A percentile compares a stretch with the other conserved stretches of the same genome.
Conservation (phyloP, 2,329 filamentous ascomycete genomes). For the Penicillium rolfsii region DNA sequence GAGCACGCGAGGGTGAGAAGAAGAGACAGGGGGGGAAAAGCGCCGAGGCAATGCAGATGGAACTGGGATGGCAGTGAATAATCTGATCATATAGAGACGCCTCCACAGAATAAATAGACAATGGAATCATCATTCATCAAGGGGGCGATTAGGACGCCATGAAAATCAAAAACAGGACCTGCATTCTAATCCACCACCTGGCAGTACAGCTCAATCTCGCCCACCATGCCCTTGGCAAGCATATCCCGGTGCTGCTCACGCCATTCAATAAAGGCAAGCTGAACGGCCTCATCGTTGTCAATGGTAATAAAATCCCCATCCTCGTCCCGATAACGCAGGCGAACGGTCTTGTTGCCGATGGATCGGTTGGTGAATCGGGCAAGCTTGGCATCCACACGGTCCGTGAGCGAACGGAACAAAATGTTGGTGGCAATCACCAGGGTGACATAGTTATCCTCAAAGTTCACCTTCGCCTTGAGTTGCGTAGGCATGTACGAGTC, state of each 20-base stretch:
- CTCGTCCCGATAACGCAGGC: conserved; percentile 86
- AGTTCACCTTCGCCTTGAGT: conserved; percentile 94
- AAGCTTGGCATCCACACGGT: conserved; percentile 94
- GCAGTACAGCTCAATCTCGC: conserved; percentile 89
- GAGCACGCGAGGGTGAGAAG: conserved; percentile 17
- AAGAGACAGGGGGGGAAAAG: conserved; percentile 30
- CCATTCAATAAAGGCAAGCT: conserved; percentile 94
- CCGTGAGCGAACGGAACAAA: conserved; percentile 87
- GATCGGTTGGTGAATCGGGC: conserved; percentile 82
- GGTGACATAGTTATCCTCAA: conserved; percentile 87
- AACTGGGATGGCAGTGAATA: conserved; percentile 15
- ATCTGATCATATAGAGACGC: conserved; percentile 1
- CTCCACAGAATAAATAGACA: conserved; percentile 3
- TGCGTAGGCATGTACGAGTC: conserved; percentile 67
- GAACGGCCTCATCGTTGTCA: conserved; percentile 92
- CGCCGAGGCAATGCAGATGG: conserved; percentile 27
- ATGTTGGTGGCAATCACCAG: conserved; percentile 97
- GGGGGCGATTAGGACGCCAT: neutral
- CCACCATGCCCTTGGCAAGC: conserved; percentile 69
- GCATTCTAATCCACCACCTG: conserved; percentile 54
- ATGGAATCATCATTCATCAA: conserved; percentile 9
- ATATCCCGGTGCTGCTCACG: conserved; percentile 70
- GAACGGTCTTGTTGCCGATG: conserved; percentile 79
- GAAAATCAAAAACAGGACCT: neutral
- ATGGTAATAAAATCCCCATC: conserved; percentile 94